phyloP scores from a whole-genome alignment of 306 rosid genomes.

The Luffa acutangula region DNA sequence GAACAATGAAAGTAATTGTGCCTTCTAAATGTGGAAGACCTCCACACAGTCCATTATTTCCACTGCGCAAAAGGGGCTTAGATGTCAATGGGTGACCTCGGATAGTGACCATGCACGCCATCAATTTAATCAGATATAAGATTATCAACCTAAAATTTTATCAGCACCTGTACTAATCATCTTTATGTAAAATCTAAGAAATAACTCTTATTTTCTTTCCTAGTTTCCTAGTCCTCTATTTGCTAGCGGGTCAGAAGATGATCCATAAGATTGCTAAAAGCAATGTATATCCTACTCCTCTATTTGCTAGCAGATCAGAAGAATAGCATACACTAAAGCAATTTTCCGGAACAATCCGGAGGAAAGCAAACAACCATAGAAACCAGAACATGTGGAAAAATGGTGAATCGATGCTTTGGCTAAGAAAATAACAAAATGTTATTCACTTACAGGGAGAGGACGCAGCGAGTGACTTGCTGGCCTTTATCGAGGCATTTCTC shows the following conservation, averaged over 20 bases:
- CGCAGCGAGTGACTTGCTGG: slow-evolving; percentile 84
- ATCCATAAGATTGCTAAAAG: background rate
- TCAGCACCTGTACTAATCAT: background rate
- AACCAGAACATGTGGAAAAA: background rate
- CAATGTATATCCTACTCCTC: background rate
- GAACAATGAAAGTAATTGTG: background rate
- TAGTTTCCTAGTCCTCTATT: background rate
- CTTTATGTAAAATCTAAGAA: background rate
- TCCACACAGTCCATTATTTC: background rate
- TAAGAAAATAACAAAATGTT: background rate
- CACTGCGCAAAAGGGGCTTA: background rate
- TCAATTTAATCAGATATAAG: background rate
- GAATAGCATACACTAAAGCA: background rate
- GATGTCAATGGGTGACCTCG: background rate
- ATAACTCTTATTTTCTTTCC: background rate
- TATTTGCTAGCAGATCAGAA: background rate
- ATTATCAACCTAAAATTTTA: background rate
- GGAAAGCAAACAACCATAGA: background rate
- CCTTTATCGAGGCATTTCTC: slow-evolving; percentile 91
- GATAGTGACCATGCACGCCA: background rate
- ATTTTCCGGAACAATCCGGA: background rate
- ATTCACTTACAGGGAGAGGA: slow-evolving; percentile 58
- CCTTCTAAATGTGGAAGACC: background rate
- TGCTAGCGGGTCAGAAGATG: background rate
- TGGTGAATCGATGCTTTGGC: background rate